phyloP scores from a whole-genome alignment of 1,284 basidiomycete species.

The Cerioporus squamosus region DNA sequence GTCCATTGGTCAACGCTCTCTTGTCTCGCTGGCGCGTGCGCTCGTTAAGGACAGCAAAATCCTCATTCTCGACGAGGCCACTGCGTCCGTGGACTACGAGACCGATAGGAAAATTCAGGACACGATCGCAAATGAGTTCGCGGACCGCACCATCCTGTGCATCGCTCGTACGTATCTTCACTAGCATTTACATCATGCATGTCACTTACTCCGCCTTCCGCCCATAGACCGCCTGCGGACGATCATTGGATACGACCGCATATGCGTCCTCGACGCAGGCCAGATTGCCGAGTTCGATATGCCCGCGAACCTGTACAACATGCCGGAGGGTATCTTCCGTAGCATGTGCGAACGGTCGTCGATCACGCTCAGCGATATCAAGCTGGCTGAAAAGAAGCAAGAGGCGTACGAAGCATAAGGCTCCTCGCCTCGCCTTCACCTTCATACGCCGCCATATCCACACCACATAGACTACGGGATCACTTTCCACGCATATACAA shows the following conservation, averaged over 20 bases:
- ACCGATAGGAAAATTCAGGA: conserved; percentile 86
- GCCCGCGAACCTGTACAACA: conserved; percentile 66
- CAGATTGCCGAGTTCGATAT: conserved; percentile 74
- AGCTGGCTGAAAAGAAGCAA: conserved; percentile 40
- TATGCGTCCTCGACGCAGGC: conserved; percentile 79
- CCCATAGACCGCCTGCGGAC: conserved; percentile 69
- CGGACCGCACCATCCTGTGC: conserved; percentile 78
- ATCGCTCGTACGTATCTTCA: conserved; percentile 64
- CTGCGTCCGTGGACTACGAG: conserved; percentile 80
- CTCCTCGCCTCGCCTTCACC: neutral
- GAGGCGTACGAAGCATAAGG: conserved; percentile 5
- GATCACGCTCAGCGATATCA: conserved; percentile 71
- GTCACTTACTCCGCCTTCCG: neutral
- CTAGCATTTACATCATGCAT: neutral
- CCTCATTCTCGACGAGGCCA: conserved; percentile 81
- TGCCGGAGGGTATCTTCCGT: conserved; percentile 64
- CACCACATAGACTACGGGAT: neutral
- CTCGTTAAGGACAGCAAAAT: conserved; percentile 80
- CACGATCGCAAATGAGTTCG: conserved; percentile 85
- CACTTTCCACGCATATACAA: too few relatives aligned
- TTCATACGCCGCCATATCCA: neutral
- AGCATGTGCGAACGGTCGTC: conserved; percentile 76
- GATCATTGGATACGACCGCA: conserved; percentile 75
- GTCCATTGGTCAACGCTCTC: conserved; percentile 55
- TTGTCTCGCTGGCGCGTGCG: conserved; percentile 84